phyloP scores from a whole-genome alignment of 345 rosid species.

The Salix purpurea region DNA sequence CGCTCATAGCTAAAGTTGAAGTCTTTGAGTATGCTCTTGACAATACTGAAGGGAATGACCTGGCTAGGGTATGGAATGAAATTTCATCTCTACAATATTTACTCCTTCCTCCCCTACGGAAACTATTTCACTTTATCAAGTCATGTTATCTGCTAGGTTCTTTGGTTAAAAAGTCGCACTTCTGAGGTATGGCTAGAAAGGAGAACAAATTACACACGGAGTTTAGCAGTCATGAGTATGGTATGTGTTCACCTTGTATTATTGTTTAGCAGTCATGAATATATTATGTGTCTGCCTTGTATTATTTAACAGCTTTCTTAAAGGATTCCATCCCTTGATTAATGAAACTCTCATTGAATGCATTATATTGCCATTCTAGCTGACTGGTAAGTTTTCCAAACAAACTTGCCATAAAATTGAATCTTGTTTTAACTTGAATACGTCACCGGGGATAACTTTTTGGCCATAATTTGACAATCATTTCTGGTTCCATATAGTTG shows the following conservation, averaged over 20 bases:
- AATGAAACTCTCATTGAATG: not conserved
- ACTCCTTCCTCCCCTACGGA: slow-evolving; percentile 5
- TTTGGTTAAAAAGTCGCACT: slow-evolving; percentile 96
- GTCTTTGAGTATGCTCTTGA: slow-evolving; percentile 84
- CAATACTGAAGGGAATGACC: slow-evolving; percentile 94
- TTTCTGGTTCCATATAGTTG: not conserved
- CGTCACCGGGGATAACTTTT: not conserved
- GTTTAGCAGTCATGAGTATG: slow-evolving; percentile 99
- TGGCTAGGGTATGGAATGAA: slow-evolving; percentile 59
- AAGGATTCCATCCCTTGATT: not conserved
- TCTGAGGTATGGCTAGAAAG: slow-evolving; percentile 99
- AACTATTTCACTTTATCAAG: slow-evolving; percentile 8
- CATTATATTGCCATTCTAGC: no score
- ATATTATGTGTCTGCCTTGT: not conserved
- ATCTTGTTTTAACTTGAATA: not conserved
- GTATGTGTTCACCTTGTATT: slow-evolving; percentile 42
- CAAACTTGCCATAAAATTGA: not conserved
- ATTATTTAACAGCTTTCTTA: not conserved
- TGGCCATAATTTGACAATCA: not conserved
- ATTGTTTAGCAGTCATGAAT: not conserved
- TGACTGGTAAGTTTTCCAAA: not conserved
- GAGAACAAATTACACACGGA: slow-evolving; percentile 94
- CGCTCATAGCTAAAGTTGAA: slow-evolving; percentile 88
- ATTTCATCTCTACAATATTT: not conserved
- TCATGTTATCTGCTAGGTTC: slow-evolving; percentile 55